Evolutionary conservation across 371 early-diverging fungal genomes (phyloP).

Genomic region (Synchytrium microbalum): DNA sequence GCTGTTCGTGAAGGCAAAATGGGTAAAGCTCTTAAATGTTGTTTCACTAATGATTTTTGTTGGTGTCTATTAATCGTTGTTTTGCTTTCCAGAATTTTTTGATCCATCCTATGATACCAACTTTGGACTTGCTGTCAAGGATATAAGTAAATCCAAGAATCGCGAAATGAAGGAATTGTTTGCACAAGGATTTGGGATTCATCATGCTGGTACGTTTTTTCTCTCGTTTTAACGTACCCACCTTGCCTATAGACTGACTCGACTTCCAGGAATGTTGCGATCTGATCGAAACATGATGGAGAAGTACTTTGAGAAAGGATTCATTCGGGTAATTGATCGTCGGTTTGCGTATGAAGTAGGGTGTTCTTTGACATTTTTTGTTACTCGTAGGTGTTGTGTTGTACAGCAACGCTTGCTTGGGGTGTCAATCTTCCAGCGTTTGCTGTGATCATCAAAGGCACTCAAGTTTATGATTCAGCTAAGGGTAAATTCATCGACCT

Average conservation of each 20-base stretch:
- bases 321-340: slow-evolving; percentile 48
- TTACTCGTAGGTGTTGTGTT: slow-evolving; percentile 77
- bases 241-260: too few relatives aligned
- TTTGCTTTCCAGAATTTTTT: slow-evolving; percentile 28
- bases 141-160: slow-evolving; percentile 51
- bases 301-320: slow-evolving; percentile 84
- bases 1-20: slow-evolving; percentile 79
- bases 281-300: slow-evolving; percentile 92
- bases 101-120: slow-evolving; percentile 28
- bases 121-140: slow-evolving; percentile 40
- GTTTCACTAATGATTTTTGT: not conserved
- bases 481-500: slow-evolving; percentile 91
- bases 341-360: not conserved
- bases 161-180: slow-evolving; percentile 76
- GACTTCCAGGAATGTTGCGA: slow-evolving; percentile 83
- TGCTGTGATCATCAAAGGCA: slow-evolving; percentile 98
- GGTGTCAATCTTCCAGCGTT: slow-evolving; percentile 99
- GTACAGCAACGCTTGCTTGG: slow-evolving; percentile 99
- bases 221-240: too few relatives aligned
- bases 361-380: not conserved
- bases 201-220: slow-evolving; percentile 69
- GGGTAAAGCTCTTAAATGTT: slow-evolving; percentile 20
- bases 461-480: slow-evolving; percentile 93
- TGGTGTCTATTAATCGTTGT: slow-evolving; percentile 11
- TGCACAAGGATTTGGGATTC: slow-evolving; percentile 93